Percentiles rank a stretch among this genome's conserved stretches.
phyloP scores from a whole-genome alignment of 2,329 filamentous ascomycete genomes.

The Raffaelea ambrosiae region DNA sequence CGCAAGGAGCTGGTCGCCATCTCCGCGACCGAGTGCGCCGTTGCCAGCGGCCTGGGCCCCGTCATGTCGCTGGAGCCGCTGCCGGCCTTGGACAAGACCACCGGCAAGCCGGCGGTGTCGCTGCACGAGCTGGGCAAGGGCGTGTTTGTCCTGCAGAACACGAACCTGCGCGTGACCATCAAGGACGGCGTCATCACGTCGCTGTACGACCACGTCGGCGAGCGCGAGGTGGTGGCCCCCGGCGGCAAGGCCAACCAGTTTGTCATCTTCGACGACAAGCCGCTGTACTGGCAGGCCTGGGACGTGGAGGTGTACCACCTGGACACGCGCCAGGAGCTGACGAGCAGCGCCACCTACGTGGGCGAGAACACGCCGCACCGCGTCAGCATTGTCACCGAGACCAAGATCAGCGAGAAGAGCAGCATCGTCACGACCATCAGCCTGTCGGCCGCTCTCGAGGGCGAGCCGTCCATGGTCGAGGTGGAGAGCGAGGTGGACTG shows the following conservation, averaged over 20 bases:
- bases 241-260: constrained; percentile 78
- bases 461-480: constrained; percentile 63
- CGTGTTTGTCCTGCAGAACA: constrained; percentile 72
- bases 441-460: constrained; percentile 59
- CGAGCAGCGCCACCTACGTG: constrained; percentile 60
- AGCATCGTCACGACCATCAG: constrained; percentile 81
- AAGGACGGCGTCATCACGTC: constrained; percentile 73
- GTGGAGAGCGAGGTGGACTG: constrained; percentile 86
- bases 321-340: constrained; percentile 71
- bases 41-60: constrained; percentile 49
- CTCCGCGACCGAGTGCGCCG: constrained; percentile 40
- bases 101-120: constrained; percentile 36
- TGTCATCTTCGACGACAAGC: constrained; percentile 95
- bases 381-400: constrained; percentile 75
- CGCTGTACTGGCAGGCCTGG: constrained; percentile 95
- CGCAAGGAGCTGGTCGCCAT: constrained; percentile 66
- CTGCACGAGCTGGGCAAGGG: constrained; percentile 44
- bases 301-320: constrained; percentile 97
- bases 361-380: constrained; percentile 63
- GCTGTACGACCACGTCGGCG: constrained; percentile 63
- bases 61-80: constrained; percentile 42
- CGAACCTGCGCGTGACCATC: constrained; percentile 65
- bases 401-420: constrained; percentile 78
- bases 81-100: constrained; percentile 25
- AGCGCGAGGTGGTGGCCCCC: constrained; percentile 69